Evolutionary conservation across 805 yeast species (phyloP).

Genomic region (Spencermartinsiella europaea): DNA sequence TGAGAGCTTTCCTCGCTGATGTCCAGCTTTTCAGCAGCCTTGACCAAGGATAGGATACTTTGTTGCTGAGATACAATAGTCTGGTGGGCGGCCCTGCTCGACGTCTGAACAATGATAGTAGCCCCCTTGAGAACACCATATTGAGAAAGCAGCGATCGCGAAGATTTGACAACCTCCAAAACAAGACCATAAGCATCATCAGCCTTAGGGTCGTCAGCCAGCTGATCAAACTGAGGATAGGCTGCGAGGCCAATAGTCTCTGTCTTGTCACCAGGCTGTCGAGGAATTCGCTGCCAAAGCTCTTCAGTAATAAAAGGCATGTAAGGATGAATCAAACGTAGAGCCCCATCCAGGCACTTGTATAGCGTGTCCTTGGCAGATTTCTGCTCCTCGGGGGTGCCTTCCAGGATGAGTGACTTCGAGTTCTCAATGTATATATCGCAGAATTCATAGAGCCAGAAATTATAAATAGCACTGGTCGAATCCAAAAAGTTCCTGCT

Average conservation of each 20-base stretch:
- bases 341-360: slow-evolving; percentile 87
- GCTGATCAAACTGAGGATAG: slow-evolving; percentile 63
- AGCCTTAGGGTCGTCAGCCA: slow-evolving; percentile 60
- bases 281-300: slow-evolving; percentile 98
- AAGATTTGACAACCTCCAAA: slow-evolving; percentile 79
- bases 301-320: slow-evolving; percentile 98
- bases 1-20: slow-evolving; percentile 50
- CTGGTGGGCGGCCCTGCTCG: slow-evolving; percentile 41
- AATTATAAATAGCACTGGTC: slow-evolving; percentile 82
- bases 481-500: slow-evolving; percentile 84
- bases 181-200: slow-evolving; percentile 76
- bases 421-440: slow-evolving; percentile 98
- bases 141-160: slow-evolving; percentile 89
- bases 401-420: slow-evolving; percentile 86
- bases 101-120: slow-evolving; percentile 74
- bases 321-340: slow-evolving; percentile 91
- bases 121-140: slow-evolving; percentile 86
- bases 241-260: slow-evolving; percentile 70
- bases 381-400: slow-evolving; percentile 73
- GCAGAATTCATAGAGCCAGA: slow-evolving; percentile 92
- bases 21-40: slow-evolving; percentile 73
- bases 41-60: slow-evolving; percentile 86
- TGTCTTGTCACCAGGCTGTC: slow-evolving; percentile 65
- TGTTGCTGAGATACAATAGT: slow-evolving; percentile 68
- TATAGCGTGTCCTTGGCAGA: slow-evolving; percentile 93